Evolutionary conservation across 2,329 filamentous ascomycete genomes (phyloP).

Genomic region (Phialocephala subalpina): DNA sequence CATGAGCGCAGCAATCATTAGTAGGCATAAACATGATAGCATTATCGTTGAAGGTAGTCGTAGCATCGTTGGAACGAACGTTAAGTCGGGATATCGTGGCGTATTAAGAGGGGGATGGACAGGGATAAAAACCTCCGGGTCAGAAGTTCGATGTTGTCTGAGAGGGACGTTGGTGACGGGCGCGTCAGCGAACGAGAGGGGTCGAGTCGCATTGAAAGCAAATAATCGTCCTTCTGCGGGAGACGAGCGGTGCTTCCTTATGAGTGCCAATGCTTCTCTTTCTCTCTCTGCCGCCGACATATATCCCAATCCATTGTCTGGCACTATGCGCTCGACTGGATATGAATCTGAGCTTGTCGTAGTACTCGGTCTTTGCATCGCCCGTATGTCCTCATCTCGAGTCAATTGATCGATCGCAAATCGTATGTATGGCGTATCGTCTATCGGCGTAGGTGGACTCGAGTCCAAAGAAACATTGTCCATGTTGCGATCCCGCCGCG

Average conservation of each 20-base stretch:
- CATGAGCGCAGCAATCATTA: conserved; percentile 77
- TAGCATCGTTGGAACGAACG: conserved; percentile 76
- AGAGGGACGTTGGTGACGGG: conserved; percentile 18
- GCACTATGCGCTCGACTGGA: conserved; percentile 58
- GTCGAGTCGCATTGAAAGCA: conserved; percentile 41
- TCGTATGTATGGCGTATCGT: conserved; percentile 87
- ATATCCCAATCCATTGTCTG: conserved; percentile 51
- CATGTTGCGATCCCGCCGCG: conserved; percentile 32
- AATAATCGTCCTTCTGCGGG: conserved; percentile 41
- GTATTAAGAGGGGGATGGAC: conserved; percentile 53
- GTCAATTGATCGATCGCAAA: conserved; percentile 91
- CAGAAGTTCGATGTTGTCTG: conserved; percentile 20
- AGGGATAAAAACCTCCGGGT: conserved; percentile 55
- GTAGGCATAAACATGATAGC: conserved; percentile 66
- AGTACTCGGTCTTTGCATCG: conserved; percentile 57
- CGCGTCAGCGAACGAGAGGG: conserved; percentile 35
- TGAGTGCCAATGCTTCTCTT: conserved; percentile 42
- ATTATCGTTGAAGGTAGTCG: conserved; percentile 69
- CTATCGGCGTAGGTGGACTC: conserved; percentile 73
- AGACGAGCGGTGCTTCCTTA: conserved; percentile 47
- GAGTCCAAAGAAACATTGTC: conserved; percentile 31
- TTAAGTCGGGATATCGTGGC: conserved; percentile 60
- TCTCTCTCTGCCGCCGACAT: conserved; percentile 33
- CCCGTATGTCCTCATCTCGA: conserved; percentile 70
- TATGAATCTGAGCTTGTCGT: conserved; percentile 52